Base-by-base conservation (phyloP, 371 early-diverging fungal genomes). In the Mortierella sp. region DNA sequence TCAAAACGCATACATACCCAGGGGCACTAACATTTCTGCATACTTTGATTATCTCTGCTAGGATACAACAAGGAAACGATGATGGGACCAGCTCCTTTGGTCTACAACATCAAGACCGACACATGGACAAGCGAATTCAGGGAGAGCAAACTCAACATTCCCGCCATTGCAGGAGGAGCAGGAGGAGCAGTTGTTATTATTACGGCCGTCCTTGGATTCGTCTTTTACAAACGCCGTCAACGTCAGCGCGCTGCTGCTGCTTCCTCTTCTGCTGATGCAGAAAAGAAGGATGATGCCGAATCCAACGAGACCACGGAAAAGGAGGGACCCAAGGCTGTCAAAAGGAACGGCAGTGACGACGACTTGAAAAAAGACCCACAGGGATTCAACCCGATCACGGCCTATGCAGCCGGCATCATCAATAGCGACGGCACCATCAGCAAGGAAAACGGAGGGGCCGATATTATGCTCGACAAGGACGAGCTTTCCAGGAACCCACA, bases 51-150 rank as follows among this genome's bases (percentile, higher is more conserved):
- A n/a, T n/a, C n/a, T n/a, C n/a, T n/a, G 37, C 34, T 61, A 61
- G 61, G 34, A 26, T 13, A 29, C 8, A 41, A 41, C n/a, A n/a
- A n/a, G n/a, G 41, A 24, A 1, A 40, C 41, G 41, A 7, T 43
- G 10, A 39, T 41, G 39, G 65, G 43, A 26, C 16, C 41, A 14
- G 24, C 7, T 26, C 65, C 65, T 1, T 26, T 64, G 41, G 26
- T 64, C 4, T 64, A 64, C 29, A 64, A 64, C 29, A 39, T 64
- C 34, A 64, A 41, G 65, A 64, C 41, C 22, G 26, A 64, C 29
- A 39, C 39, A 26, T 64, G 65, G 65, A 34, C 34, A 5, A 34
- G 24, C 13, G 41, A 64, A 22, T 64, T 41, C 29, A 41, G 9
- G n/a, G 14, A 11, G 4, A 29, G 29, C 1, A 41, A 41, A 26